A percentile compares a stretch with the other conserved stretches of the same genome.
phyloP scores from a whole-genome alignment of 176 grass and related monocot genomes.

The Zoysia pacifica region DNA sequence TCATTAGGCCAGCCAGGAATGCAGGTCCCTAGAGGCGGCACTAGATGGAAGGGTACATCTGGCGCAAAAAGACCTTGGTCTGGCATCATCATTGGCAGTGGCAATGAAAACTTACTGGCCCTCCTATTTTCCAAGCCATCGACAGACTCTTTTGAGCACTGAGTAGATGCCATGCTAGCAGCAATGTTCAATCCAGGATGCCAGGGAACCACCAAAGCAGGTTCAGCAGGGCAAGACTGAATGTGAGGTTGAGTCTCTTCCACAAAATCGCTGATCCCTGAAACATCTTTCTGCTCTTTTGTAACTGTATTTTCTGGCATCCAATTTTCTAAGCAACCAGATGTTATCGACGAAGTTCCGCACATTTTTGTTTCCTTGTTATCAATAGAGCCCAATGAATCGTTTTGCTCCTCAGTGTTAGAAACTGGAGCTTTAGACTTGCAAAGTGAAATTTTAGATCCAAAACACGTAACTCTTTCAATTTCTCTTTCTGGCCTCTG shows the following conservation, averaged over 20 bases:
- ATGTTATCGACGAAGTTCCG: constrained; percentile 37
- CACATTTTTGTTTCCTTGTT: constrained; percentile 57
- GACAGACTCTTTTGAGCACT: constrained; percentile 27
- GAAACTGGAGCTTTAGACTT: constrained; percentile 40
- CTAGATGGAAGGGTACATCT: constrained; percentile 51
- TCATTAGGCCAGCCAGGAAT: constrained; percentile 61
- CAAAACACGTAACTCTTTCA: constrained; percentile 40
- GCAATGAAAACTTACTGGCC: constrained; percentile 11
- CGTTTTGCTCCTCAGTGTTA: constrained; percentile 51
- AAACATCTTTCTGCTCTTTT: constrained; percentile 41
- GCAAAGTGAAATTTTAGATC: constrained; percentile 42
- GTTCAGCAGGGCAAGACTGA: constrained; percentile 42
- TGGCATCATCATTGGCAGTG: constrained; percentile 15
- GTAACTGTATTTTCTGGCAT: constrained; percentile 34
- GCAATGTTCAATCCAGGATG: constrained; percentile 51
- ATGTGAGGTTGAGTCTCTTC: constrained; percentile 34
- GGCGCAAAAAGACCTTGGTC: constrained; percentile 39
- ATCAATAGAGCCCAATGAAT: constrained; percentile 41
- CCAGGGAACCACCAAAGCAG: constrained; percentile 59
- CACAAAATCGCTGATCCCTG: constrained; percentile 41
- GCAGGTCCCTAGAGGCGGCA: constrained; percentile 51
- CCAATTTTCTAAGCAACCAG: constrained; percentile 43
- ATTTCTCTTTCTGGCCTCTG: constrained; percentile 32
- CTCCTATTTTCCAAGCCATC: constrained; percentile 27
- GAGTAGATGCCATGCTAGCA: constrained; percentile 41